These are phyloP conservation scores for Rhodamnia argentea DNA, from an alignment of 345 rosid species.

Conservation along the genomic window DNA sequence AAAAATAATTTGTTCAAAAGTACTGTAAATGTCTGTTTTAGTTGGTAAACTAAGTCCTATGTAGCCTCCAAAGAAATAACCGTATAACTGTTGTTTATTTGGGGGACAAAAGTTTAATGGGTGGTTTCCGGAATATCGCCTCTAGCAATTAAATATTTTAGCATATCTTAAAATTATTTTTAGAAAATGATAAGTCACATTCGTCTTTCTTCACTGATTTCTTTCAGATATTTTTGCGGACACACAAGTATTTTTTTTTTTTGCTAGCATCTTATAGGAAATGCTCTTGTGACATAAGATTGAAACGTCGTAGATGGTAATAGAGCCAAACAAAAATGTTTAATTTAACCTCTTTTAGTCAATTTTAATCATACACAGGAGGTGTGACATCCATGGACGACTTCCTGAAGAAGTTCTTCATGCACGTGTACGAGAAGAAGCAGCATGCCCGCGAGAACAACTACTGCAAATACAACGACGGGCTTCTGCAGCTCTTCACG, in stretches of 20 bases:
- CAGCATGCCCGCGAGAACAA: conserved; percentile 45
- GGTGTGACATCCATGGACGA: conserved; percentile 84
- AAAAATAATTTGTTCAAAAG: background rate
- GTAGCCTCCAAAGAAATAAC: background rate
- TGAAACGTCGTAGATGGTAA: background rate
- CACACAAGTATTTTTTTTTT: too few species aligned
- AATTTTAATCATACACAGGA: background rate
- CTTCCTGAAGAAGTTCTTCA: conserved; percentile 59
- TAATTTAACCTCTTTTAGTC: background rate
- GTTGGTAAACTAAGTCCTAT: background rate
- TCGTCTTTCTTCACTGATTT: background rate
- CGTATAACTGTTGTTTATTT: background rate
- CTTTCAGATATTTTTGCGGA: too few species aligned
- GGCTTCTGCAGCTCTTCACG: conserved; percentile 57
- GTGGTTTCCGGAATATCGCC: background rate
- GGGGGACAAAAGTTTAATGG: background rate
- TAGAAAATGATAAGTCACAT: background rate
- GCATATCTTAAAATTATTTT: background rate
- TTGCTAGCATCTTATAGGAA: background rate
- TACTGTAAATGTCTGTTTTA: background rate
- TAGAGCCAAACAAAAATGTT: background rate
- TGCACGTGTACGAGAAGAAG: conserved; percentile 44
- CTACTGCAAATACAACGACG: conserved; percentile 67
- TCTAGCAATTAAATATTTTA: background rate
- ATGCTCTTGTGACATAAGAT: background rate